These are phyloP conservation scores for Sindora glabra DNA, from an alignment of 306 rosid genomes.

Conservation along the genomic window DNA sequence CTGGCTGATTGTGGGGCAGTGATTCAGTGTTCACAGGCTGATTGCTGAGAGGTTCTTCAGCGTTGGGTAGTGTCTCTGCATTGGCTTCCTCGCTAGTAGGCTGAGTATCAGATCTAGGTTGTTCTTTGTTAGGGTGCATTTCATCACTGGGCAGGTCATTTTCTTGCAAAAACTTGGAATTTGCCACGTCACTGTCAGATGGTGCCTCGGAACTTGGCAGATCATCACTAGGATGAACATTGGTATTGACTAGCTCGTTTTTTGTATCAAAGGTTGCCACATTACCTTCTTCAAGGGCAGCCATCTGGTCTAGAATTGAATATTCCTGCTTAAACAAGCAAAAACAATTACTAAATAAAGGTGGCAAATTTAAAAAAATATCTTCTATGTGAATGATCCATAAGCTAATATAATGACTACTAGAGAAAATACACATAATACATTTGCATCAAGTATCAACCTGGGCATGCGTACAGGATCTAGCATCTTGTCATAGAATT, in stretches of 20 bases:
- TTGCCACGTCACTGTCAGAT: not conserved
- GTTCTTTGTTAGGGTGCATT: not conserved
- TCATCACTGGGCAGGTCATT: slow-evolving; percentile 10
- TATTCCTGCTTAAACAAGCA: slow-evolving; percentile 27
- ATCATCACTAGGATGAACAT: slow-evolving; percentile 18
- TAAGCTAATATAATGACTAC: not conserved
- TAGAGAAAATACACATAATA: not conserved
- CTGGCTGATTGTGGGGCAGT: no score
- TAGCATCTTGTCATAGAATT: not conserved
- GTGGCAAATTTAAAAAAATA: not conserved
- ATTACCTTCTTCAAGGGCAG: slow-evolving; percentile 41
- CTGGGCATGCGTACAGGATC: not conserved
- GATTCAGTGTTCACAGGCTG: no score
- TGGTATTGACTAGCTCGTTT: slow-evolving; percentile 5
- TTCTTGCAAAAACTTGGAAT: slow-evolving; percentile 4
- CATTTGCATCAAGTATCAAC: not conserved
- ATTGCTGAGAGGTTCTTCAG: not conserved
- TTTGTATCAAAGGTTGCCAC: slow-evolving; percentile 12
- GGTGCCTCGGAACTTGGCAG: slow-evolving; percentile 4
- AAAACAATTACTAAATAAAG: not conserved
- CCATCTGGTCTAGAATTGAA: slow-evolving; percentile 31
- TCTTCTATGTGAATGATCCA: not conserved
- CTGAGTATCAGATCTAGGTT: slow-evolving; percentile 15
- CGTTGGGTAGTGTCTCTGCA: slow-evolving; percentile 4
- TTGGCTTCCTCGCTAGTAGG: slow-evolving; percentile 15